phyloP scores from a whole-genome alignment of 192 early-diverging fungal genomes.

The Coemansia sp. region DNA sequence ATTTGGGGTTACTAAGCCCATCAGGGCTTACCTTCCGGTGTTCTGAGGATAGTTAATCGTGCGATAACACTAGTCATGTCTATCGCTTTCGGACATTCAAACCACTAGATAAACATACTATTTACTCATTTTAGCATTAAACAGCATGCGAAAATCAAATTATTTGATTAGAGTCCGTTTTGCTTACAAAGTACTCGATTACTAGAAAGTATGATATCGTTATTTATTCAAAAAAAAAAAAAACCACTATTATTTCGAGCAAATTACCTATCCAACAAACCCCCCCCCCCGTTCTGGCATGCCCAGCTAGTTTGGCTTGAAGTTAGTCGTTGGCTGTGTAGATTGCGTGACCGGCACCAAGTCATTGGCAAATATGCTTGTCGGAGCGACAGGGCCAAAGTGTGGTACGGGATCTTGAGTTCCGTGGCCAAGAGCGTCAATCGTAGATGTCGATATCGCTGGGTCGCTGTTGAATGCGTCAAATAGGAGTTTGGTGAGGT shows the following conservation, averaged over 20 bases:
- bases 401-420: background rate
- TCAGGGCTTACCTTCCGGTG: too few relatives aligned
- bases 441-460: background rate
- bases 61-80: too few relatives aligned
- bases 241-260: background rate
- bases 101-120: too few relatives aligned
- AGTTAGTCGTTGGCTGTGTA: background rate
- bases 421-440: background rate
- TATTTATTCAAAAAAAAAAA: too few relatives aligned
- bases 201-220: too few relatives aligned
- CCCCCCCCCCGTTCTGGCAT: background rate
- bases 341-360: background rate
- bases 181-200: too few relatives aligned
- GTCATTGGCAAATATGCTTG: background rate
- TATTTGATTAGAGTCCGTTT: too few relatives aligned
- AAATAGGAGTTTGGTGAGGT: constrained; percentile 17
- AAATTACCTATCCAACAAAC: background rate
- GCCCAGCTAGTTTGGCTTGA: constrained; percentile 2
- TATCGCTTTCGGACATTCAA: too few relatives aligned
- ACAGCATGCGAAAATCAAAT: too few relatives aligned
- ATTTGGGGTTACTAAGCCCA: too few relatives aligned
- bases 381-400: background rate
- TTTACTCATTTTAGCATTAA: too few relatives aligned
- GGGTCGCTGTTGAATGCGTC: constrained; percentile 12
- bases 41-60: too few relatives aligned